Evolutionary conservation across 192 early-diverging fungal genomes (phyloP).

Genomic region (Geranomyces variabilis): DNA sequence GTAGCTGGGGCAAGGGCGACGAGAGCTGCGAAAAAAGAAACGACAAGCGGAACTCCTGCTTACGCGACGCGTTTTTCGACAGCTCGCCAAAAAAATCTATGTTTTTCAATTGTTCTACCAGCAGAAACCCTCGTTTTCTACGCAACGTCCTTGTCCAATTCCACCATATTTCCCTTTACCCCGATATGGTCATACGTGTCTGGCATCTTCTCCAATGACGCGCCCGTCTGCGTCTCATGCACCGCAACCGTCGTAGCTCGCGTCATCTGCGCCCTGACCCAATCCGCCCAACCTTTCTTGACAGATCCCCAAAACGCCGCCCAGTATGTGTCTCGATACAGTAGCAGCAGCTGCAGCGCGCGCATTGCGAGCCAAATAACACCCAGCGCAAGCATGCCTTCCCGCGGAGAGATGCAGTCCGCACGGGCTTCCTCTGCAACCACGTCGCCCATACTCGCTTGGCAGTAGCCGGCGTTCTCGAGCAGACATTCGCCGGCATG

Average conservation of each 20-base stretch:
- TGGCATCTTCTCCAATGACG: conserved; percentile 15
- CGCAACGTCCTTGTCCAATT: conserved; percentile 3
- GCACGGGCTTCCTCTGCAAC: conserved; percentile 34
- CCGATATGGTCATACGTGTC: conserved; percentile 2
- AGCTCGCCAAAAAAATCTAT: too few relatives aligned
- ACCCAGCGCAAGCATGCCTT: conserved; percentile 17
- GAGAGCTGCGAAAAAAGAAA: too few relatives aligned
- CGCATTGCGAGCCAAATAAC: conserved; percentile 31
- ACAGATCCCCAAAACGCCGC: conserved; percentile 14
- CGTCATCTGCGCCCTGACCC: conserved; percentile 19
- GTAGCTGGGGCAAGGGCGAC: too few relatives aligned
- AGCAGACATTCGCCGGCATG: conserved; percentile 31
- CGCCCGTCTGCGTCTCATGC: conserved; percentile 10
- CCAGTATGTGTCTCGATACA: conserved; percentile 35
- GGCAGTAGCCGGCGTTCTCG: conserved; percentile 21
- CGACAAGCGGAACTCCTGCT: too few relatives aligned
- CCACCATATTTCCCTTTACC: conserved; percentile 16
- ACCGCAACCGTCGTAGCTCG: neutral
- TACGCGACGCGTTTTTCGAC: too few relatives aligned
- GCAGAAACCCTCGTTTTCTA: neutral
- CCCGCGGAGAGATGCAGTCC: conserved; percentile 25
- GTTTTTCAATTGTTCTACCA: too few relatives aligned
- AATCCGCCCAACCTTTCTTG: conserved; percentile 17
- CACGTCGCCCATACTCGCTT: conserved; percentile 35
- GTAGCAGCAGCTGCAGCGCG: conserved; percentile 17